Conservation (phyloP, 2,329 filamentous ascomycete species). For the Trichoderma sp. region DNA sequence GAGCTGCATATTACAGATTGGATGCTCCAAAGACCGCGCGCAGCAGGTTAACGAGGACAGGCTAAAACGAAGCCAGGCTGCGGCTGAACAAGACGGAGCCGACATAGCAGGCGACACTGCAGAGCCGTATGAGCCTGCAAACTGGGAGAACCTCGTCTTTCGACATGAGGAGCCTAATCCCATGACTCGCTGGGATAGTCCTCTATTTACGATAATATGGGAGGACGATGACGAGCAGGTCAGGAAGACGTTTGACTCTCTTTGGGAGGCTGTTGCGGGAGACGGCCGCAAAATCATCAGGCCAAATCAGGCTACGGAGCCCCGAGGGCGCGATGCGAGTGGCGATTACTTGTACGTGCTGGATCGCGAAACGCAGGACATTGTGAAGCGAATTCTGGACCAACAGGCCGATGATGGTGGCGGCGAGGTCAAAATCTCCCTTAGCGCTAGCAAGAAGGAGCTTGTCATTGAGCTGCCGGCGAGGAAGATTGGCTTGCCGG, state of each 20-base stretch:
- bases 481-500: conserved; percentile 67
- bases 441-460: conserved; percentile 44
- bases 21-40: conserved; percentile 55
- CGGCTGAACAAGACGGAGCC: not conserved
- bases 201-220: conserved; percentile 76
- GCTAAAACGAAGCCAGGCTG: conserved; percentile 35
- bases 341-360: conserved; percentile 78
- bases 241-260: conserved; percentile 57
- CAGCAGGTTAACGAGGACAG: conserved; percentile 61
- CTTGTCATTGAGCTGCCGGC: conserved; percentile 64
- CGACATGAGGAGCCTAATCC: conserved; percentile 84
- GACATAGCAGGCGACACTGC: conserved; percentile 26
- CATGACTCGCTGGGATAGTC: conserved; percentile 83
- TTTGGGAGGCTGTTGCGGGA: conserved; percentile 75
- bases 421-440: conserved; percentile 55
- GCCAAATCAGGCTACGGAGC: conserved; percentile 75
- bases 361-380: conserved; percentile 75
- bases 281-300: conserved; percentile 63
- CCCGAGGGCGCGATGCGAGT: conserved; percentile 61
- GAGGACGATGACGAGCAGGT: conserved; percentile 68
- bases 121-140: conserved; percentile 54
- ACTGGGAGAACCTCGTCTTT: conserved; percentile 79
- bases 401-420: conserved; percentile 70
- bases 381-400: conserved; percentile 69
- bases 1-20: conserved; percentile 71